Conservation (phyloP, 768 basidiomycete species). For the Rhodotorula kratochvilovae region DNA sequence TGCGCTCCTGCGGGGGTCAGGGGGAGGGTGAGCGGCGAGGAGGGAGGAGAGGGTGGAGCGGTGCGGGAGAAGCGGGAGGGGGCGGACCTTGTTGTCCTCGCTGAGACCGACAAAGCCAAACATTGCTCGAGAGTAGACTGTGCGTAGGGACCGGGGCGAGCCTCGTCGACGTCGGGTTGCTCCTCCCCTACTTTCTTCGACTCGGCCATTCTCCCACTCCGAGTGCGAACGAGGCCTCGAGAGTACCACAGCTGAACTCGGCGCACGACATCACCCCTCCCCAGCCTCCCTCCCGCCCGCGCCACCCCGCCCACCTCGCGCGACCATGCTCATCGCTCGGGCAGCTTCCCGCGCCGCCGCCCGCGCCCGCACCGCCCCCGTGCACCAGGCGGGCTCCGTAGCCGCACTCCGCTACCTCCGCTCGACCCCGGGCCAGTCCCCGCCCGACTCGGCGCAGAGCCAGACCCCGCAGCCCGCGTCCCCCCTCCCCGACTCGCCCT, state of each 20-base stretch:
- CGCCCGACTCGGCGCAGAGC: conserved; percentile 5
- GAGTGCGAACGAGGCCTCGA: not conserved
- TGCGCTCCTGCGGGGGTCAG: conserved; percentile 62
- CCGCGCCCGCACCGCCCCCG: not conserved
- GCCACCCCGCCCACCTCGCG: not conserved
- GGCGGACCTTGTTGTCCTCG: conserved; percentile 76
- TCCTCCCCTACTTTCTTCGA: not conserved
- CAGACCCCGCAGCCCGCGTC: conserved; percentile 11
- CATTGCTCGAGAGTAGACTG: not conserved
- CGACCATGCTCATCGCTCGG: conserved; percentile 8
- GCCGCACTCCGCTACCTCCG: conserved; percentile 8
- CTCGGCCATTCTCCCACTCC: not conserved
- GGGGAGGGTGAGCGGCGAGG: not conserved
- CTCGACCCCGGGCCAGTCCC: conserved; percentile 10
- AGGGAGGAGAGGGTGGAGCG: not conserved
- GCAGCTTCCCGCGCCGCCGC: not conserved
- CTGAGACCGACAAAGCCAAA: conserved; percentile 59
- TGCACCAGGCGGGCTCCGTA: no score
- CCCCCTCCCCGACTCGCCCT: not conserved
- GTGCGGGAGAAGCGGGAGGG: not conserved
- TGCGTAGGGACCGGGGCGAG: no score
- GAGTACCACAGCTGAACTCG: not conserved
- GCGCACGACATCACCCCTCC: not conserved
- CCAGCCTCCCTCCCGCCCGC: not conserved
- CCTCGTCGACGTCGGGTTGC: not conserved